These are phyloP conservation scores for Penicillium sclerotiorum DNA, from an alignment of 2,329 filamentous ascomycete species.

Conservation along the genomic window DNA sequence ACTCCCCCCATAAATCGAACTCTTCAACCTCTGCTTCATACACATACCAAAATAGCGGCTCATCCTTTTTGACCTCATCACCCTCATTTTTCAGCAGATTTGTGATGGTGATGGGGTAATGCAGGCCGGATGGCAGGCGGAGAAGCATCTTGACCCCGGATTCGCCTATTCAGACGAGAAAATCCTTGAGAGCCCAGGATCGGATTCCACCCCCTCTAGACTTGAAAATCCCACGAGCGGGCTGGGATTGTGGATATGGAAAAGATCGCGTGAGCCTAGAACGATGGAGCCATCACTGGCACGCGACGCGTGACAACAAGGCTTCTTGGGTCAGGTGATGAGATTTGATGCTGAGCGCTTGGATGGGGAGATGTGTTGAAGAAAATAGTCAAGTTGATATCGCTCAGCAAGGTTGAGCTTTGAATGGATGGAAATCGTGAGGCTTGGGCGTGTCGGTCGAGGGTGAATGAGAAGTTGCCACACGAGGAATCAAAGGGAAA, in stretches of 20 bases:
- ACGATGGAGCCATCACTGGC: conserved; percentile 25
- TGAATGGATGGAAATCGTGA: conserved; percentile 2
- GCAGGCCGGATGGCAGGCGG: conserved; percentile 61
- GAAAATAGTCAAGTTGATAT: neutral
- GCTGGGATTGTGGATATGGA: conserved; percentile 5
- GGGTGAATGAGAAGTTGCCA: conserved; percentile 21
- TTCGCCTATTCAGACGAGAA: conserved; percentile 18
- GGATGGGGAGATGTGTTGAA: neutral
- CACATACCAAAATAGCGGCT: conserved; percentile 81
- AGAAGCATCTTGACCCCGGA: conserved; percentile 45
- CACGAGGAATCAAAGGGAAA: too few species aligned
- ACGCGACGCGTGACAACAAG: conserved; percentile 22
- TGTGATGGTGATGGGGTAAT: conserved; percentile 91
- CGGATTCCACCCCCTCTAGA: neutral
- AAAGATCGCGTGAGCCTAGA: conserved; percentile 25
- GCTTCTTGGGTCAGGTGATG: neutral
- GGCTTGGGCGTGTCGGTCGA: conserved; percentile 9
- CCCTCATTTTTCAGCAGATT: conserved; percentile 76
- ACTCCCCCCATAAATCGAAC: conserved; percentile 52
- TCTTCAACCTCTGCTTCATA: conserved; percentile 74
- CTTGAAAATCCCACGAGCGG: conserved; percentile 3
- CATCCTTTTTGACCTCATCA: conserved; percentile 74
- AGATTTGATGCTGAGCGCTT: neutral
- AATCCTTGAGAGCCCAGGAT: neutral
- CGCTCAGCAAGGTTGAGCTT: neutral